Base-by-base conservation (phyloP, 805 yeast species). In the Cyberlindnera bimundalis region DNA sequence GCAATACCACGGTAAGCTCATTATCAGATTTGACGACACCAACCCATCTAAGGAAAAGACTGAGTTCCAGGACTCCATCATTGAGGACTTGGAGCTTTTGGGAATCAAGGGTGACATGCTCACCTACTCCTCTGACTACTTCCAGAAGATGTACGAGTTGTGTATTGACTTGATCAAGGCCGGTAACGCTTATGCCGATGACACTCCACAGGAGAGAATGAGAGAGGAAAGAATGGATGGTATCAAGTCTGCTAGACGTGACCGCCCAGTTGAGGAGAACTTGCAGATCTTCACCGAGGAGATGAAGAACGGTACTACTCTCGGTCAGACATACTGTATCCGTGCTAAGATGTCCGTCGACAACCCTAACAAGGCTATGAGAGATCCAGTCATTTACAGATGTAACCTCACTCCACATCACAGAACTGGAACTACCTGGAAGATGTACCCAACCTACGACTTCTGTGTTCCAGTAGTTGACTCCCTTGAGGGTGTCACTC, bases 221-320 rank as follows among this genome's bases (percentile, higher is more conserved):
- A 85, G 99, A 71, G 96, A 90, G 61, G 96, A 93, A 74, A 86
- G 99, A 77, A 88, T 87, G 86, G 96, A 88, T 50, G 99, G 99
- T 65, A 81, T 88, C 53, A 83, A 95, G 42, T 85, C 96, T 37
- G 81, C 76, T 35, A 84, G 96, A 72, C 84, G 99, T 73, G 93
- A 89, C 56, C 81, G 96, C 66, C 58, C 91, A 16, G 84, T 91
- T 37, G 97, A 91, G 66, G 99, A 93, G 71, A 90, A 86, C 71
- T 73, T 93, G 66, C 70, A 70, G 51, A 75, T 91, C 44, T 93
- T 93, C 71, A 81, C 83, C 35, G 80, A 85, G 62, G 96, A 87
- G 56, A 93, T 93, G 99, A 82, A 81, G 64, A 78, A 84, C 48
- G 99, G 93, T 57, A 86, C 97, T 47, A 96, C 86, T 66, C 84